These are phyloP conservation scores for Trichoderma asperellum DNA, from an alignment of 2,329 filamentous ascomycete species.

Conservation along the genomic window DNA sequence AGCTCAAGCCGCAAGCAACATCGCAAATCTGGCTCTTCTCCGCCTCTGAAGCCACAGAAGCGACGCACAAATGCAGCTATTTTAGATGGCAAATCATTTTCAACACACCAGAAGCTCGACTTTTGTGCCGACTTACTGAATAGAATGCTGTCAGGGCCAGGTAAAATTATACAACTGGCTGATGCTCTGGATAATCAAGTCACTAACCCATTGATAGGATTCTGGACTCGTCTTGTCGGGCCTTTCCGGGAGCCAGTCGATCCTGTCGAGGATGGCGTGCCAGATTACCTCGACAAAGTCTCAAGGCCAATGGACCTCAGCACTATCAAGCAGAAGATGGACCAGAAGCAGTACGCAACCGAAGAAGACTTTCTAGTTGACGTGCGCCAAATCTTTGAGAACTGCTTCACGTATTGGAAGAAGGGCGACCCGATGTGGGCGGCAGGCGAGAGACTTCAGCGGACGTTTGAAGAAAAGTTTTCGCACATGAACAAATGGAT, in stretches of 20 bases:
- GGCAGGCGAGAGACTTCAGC: slow-evolving; percentile 61
- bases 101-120: slow-evolving; percentile 53
- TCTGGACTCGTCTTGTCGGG: slow-evolving; percentile 68
- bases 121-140: slow-evolving; percentile 63
- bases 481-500: slow-evolving; percentile 64
- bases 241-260: slow-evolving; percentile 65
- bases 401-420: slow-evolving; percentile 68
- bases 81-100: slow-evolving; percentile 41
- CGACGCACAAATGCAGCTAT: slow-evolving; percentile 42
- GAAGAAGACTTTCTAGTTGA: slow-evolving; percentile 60
- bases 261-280: slow-evolving; percentile 59
- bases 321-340: slow-evolving; percentile 65
- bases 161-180: slow-evolving; percentile 41
- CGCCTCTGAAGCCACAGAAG: slow-evolving; percentile 44
- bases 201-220: slow-evolving; percentile 49
- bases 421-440: slow-evolving; percentile 58
- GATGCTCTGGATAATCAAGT: not conserved
- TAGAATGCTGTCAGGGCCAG: slow-evolving; percentile 65
- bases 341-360: slow-evolving; percentile 53
- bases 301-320: slow-evolving; percentile 65
- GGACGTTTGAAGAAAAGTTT: slow-evolving; percentile 63
- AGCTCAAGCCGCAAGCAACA: slow-evolving; percentile 13
- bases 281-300: slow-evolving; percentile 64
- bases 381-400: slow-evolving; percentile 64
- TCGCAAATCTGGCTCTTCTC: slow-evolving; percentile 38